Conservation (phyloP, 768 basidiomycete genomes). For the Lentinus tigrinus region DNA sequence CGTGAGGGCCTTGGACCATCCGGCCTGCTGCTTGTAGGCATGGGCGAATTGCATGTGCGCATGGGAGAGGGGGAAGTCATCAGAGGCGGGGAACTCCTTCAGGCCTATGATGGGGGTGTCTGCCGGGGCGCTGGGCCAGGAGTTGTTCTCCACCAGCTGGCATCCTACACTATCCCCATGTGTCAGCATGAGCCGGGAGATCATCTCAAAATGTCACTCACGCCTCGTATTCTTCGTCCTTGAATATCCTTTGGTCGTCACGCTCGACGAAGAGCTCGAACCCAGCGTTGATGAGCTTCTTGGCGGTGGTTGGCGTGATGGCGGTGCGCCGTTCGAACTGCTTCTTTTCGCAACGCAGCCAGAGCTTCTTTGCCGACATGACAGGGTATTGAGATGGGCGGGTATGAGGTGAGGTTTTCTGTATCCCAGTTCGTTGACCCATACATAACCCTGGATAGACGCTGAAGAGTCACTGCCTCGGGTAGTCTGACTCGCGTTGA, state of each 20-base stretch:
- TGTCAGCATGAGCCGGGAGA: background rate
- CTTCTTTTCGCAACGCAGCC: conserved; percentile 98
- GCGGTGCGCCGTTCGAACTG: conserved; percentile 91
- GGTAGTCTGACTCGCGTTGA: no score
- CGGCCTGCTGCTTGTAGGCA: conserved; percentile 93
- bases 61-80: conserved; percentile 76
- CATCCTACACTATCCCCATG: conserved; percentile 75
- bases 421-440: no score
- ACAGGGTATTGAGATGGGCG: background rate
- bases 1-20: conserved; percentile 83
- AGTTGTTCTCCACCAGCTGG: conserved; percentile 79
- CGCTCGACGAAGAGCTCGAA: conserved; percentile 92
- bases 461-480: no score
- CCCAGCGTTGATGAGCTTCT: conserved; percentile 82
- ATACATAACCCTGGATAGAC: no score
- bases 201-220: conserved; percentile 42
- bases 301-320: conserved; percentile 88
- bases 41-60: conserved; percentile 98
- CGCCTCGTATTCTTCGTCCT: conserved; percentile 90
- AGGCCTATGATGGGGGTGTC: conserved; percentile 86
- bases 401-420: no score
- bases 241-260: conserved; percentile 92
- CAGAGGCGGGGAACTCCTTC: conserved; percentile 87
- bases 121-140: conserved; percentile 84
- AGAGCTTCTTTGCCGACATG: conserved; percentile 61